Percentiles rank a stretch among this genome's conserved stretches.
These are phyloP conservation scores for Neonothopanus nambi DNA, from an alignment of 1,284 basidiomycete species.

Conservation along the genomic window DNA sequence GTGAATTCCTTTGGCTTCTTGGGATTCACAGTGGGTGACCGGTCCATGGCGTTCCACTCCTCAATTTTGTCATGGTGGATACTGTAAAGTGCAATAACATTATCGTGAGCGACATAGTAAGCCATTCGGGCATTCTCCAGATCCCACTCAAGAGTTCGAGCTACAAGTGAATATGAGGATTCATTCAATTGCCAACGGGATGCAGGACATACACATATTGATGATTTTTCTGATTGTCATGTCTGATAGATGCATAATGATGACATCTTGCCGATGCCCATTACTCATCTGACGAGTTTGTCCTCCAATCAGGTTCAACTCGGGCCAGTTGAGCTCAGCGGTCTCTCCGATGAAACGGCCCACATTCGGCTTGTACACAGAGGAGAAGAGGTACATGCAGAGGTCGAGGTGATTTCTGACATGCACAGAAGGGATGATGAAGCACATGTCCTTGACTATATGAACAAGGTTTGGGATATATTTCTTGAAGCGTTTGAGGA, in stretches of 20 bases:
- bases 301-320: slow-evolving; percentile 23
- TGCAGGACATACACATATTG: not conserved
- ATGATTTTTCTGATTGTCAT: slow-evolving; percentile 27
- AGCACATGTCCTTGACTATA: slow-evolving; percentile 8
- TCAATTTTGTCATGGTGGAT: no score
- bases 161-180: no score
- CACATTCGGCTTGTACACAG: slow-evolving; percentile 18
- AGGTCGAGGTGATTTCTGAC: slow-evolving; percentile 25
- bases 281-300: slow-evolving; percentile 25
- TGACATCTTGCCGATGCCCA: no score
- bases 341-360: slow-evolving; percentile 29
- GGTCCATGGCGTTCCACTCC: not conserved
- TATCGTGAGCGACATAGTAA: no score
- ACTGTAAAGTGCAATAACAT: no score
- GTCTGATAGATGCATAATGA: no score
- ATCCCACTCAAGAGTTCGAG: no score
- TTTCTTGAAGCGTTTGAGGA: not conserved
- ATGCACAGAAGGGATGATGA: slow-evolving; percentile 23
- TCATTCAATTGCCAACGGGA: not conserved
- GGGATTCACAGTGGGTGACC: not conserved
- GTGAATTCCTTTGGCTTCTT: not conserved
- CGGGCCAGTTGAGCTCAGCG: slow-evolving; percentile 24
- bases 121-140: no score
- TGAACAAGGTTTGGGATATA: not conserved
- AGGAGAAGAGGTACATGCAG: no score